phyloP scores from a whole-genome alignment of 1,139 yeast genomes.

The Blastobotrys illinoisensis region DNA sequence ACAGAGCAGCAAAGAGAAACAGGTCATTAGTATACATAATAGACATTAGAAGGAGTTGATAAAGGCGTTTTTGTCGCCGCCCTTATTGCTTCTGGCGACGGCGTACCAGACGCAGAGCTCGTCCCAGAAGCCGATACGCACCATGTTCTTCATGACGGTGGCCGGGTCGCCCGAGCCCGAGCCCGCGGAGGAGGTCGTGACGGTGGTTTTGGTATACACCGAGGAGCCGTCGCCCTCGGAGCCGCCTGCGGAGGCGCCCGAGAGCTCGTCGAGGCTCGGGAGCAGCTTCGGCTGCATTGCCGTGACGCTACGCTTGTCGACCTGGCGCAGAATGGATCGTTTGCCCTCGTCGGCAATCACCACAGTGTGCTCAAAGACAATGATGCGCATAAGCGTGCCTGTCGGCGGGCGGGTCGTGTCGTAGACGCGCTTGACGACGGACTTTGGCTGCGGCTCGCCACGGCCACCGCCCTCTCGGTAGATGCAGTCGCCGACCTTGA shows the following conservation, averaged over 20 bases:
- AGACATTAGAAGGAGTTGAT: slow-evolving; percentile 6
- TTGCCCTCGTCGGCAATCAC: slow-evolving; percentile 20
- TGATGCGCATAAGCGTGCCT: slow-evolving; percentile 17
- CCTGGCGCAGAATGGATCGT: slow-evolving; percentile 13
- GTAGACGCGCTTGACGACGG: slow-evolving; percentile 14
- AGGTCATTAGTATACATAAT: background rate
- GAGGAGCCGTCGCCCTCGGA: slow-evolving; percentile 5
- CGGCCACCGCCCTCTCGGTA: slow-evolving; percentile 11
- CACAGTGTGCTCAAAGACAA: slow-evolving; percentile 20
- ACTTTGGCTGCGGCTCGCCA: slow-evolving; percentile 15
- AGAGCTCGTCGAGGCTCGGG: slow-evolving; percentile 6
- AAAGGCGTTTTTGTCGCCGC: slow-evolving; percentile 12
- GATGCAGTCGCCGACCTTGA: slow-evolving; percentile 17
- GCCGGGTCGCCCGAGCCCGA: slow-evolving; percentile 2
- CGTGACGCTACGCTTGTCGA: slow-evolving; percentile 14
- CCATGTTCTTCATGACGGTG: slow-evolving; percentile 5
- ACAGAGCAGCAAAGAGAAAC: too few species aligned
- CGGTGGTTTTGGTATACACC: background rate
- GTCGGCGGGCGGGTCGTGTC: slow-evolving; percentile 16
- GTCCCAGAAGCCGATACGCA: slow-evolving; percentile 15
- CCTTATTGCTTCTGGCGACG: slow-evolving; percentile 10
- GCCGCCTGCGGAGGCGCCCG: slow-evolving; percentile 5
- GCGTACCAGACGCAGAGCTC: slow-evolving; percentile 12
- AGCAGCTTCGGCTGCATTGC: slow-evolving; percentile 15
- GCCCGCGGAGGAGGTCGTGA: slow-evolving; percentile 3